phyloP scores from a whole-genome alignment of 106 monocot species.

The Vanilla planifolia region DNA sequence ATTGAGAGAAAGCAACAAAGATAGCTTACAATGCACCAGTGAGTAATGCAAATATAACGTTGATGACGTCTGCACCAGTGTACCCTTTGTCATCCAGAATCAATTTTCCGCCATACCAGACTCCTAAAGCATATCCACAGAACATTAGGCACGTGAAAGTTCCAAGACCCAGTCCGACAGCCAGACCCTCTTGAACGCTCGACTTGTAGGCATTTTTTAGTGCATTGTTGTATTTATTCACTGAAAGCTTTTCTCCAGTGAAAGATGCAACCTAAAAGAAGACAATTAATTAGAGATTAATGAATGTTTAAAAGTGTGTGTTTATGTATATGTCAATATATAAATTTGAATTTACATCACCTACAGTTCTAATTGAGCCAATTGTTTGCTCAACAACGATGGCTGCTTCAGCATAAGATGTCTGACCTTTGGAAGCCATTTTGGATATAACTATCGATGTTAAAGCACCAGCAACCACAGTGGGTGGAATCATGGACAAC shows the following conservation, averaged over 20 bases:
- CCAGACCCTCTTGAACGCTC: slow-evolving; percentile 42
- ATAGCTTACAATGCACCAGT: slow-evolving; percentile 66
- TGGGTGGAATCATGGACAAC: slow-evolving; percentile 43
- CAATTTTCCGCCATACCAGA: slow-evolving; percentile 61
- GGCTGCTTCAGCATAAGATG: slow-evolving; percentile 48
- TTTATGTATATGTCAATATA: not conserved
- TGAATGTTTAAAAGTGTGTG: not conserved
- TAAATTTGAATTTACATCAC: too few species aligned
- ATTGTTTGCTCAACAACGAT: slow-evolving; percentile 55
- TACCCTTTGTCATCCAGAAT: slow-evolving; percentile 50
- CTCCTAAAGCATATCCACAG: slow-evolving; percentile 42
- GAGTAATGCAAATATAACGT: slow-evolving; percentile 55
- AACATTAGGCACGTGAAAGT: slow-evolving; percentile 35
- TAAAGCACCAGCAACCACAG: slow-evolving; percentile 35
- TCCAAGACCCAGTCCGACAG: slow-evolving; percentile 53
- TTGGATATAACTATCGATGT: slow-evolving; percentile 32
- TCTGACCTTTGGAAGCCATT: slow-evolving; percentile 40
- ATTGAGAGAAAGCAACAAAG: not conserved
- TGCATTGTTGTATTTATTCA: slow-evolving; percentile 36
- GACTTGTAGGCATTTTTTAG: slow-evolving; percentile 44
- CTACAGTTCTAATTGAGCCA: slow-evolving; percentile 58
- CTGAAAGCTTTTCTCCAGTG: slow-evolving; percentile 46
- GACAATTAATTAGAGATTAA: not conserved
- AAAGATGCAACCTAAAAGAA: slow-evolving; percentile 59
- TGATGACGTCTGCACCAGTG: slow-evolving; percentile 52